These are phyloP conservation scores for Tulasnella calospora DNA, from an alignment of 768 basidiomycete species.

Conservation along the genomic window DNA sequence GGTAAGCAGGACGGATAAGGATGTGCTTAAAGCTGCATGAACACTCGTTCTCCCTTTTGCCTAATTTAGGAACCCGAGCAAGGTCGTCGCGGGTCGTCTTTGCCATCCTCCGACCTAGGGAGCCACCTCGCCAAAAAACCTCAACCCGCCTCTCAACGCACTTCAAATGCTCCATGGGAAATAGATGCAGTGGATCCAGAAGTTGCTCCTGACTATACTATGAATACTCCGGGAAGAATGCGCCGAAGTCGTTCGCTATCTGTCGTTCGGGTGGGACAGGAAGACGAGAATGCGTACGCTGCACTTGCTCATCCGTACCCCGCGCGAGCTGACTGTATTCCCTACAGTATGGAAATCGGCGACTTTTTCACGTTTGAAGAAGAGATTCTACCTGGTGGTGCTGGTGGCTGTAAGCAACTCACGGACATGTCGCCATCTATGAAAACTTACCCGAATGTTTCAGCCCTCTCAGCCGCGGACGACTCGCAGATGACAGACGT, in stretches of 20 bases:
- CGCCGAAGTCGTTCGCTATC: background rate
- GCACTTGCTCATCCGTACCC: background rate
- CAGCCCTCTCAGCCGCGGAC: background rate
- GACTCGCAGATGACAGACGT: constrained; percentile 18
- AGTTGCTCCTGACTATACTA: background rate
- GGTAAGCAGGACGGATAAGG: background rate
- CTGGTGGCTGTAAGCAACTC: background rate
- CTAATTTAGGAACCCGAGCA: constrained; percentile 70
- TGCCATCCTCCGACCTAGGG: constrained; percentile 49
- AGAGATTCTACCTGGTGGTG: background rate
- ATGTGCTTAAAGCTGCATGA: background rate
- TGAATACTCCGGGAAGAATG: background rate
- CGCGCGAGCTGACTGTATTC: background rate
- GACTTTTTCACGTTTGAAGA: background rate
- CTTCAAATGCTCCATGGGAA: background rate
- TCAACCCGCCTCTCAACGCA: constrained; percentile 12
- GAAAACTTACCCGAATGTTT: background rate
- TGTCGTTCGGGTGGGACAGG: background rate
- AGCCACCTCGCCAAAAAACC: constrained; percentile 42
- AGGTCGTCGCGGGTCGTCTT: constrained; percentile 62
- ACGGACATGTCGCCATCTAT: background rate
- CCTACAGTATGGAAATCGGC: background rate
- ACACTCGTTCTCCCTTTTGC: background rate
- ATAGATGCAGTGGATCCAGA: background rate
- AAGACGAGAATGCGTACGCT: background rate